phyloP scores from a whole-genome alignment of 495 filamentous ascomycete genomes.

The Apiosordaria backusii region DNA sequence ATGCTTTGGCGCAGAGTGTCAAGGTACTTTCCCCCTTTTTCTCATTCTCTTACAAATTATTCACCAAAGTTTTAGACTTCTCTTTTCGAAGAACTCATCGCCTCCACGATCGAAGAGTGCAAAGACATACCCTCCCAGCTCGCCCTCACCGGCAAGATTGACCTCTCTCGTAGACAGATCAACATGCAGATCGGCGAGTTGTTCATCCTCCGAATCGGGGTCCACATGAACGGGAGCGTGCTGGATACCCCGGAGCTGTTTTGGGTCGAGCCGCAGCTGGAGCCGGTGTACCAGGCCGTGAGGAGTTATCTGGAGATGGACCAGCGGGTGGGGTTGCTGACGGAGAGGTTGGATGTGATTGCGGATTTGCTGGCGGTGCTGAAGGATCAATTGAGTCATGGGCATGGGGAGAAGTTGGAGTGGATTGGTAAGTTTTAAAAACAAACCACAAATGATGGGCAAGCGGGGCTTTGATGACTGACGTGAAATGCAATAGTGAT shows the following conservation, averaged over 20 bases:
- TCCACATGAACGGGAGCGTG: constrained; percentile 94
- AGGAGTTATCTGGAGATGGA: constrained; percentile 97
- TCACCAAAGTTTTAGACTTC: constrained; percentile 61
- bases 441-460: neutral
- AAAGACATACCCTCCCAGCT: constrained; percentile 88
- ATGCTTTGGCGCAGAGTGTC: constrained; percentile 90
- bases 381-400: constrained; percentile 92
- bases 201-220: constrained; percentile 95
- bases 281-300: constrained; percentile 92
- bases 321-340: constrained; percentile 85
- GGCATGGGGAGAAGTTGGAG: constrained; percentile 92
- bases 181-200: constrained; percentile 99
- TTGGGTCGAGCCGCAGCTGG: constrained; percentile 95
- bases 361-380: constrained; percentile 89
- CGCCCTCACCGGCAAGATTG: constrained; percentile 84
- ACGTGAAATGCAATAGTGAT: constrained; percentile 59
- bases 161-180: constrained; percentile 77
- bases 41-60: constrained; percentile 11
- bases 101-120: constrained; percentile 83
- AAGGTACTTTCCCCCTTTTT: constrained; percentile 52
- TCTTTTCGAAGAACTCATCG: constrained; percentile 93
- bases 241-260: constrained; percentile 97
- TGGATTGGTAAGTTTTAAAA: constrained; percentile 73
- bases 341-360: constrained; percentile 88
- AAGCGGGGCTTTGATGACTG: neutral